Base-by-base conservation (phyloP, 1,139 yeast genomes). In the Geotrichum klebahnii region DNA sequence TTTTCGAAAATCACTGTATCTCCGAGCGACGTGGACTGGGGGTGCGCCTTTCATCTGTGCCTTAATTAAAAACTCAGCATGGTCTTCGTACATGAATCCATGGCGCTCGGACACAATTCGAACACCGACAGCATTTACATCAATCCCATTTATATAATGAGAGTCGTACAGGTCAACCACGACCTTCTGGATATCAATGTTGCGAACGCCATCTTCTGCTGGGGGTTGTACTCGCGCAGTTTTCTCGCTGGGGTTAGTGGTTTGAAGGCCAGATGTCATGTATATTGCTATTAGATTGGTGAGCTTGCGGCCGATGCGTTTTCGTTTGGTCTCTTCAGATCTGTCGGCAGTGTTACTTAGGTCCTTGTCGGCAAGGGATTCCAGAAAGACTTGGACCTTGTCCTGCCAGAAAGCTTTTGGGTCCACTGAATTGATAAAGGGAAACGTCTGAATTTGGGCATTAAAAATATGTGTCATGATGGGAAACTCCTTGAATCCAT, bases 371-470 rank as follows among this genome's bases (percentile, higher is more conserved):
- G 85, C 84, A 67, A 90, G 82, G 53, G 82, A 78, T 62, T 87
- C 94, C 59, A 84, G 76, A 62, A 89, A 88, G 35, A 81, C 81
- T 65, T 89, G 96, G 0, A 88, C 82, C 34, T 83, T 82, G 42
- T 73, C 74, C 53, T 79, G 79, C 97, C 97, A 90, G 61, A 90
- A 86, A 45, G 70, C 69, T 17, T 68, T 67, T 57, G 79, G 81
- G 52, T 76, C 75, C 1, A 78, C 72, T 2, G 82, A 71, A 26
- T 41, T 42, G 22, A 90, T 69, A 59, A 90, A 82, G 1, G 97
- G 97, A 61, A 90, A 84, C 1, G 82, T 78, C 43, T 75, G 70
- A 6, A 89, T 67, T 55, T 81, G 84, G 46, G 78, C 72, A 37
- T 71, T 66, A 61, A 89, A 81, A 55, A 87, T 78, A 67, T 77